Evolutionary conservation across 2,329 filamentous ascomycete species (phyloP).

Genomic region (Botrytis deweyae): DNA sequence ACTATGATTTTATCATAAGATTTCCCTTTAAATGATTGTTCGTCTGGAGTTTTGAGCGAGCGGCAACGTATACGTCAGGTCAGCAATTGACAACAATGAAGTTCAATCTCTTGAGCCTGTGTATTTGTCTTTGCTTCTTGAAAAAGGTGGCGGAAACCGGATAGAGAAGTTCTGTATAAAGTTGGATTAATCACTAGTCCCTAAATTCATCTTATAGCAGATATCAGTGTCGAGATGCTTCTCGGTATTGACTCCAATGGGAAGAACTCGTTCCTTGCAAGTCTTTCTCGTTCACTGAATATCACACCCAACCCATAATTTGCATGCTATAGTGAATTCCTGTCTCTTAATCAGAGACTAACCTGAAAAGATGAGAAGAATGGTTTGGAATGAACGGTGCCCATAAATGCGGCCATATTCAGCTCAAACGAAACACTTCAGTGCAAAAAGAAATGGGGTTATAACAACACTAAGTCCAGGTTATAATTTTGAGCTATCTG

Average conservation of each 20-base stretch:
- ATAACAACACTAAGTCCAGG: neutral
- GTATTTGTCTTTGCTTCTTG: neutral
- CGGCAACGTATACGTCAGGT: too few relatives aligned
- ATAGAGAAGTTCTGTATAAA: too few relatives aligned
- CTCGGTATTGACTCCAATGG: neutral
- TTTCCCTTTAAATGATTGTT: neutral
- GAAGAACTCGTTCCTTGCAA: neutral
- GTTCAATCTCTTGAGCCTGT: neutral
- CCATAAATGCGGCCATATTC: neutral
- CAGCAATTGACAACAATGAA: too few relatives aligned
- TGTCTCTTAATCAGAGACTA: neutral
- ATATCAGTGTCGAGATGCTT: neutral
- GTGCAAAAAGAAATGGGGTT: too few relatives aligned
- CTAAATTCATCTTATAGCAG: neutral
- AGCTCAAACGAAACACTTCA: neutral
- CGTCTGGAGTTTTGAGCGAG: neutral
- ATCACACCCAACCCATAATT: neutral
- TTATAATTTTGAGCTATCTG: neutral
- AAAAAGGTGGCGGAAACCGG: neutral
- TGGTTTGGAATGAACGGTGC: neutral
- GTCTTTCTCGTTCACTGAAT: accelerated
- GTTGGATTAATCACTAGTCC: neutral
- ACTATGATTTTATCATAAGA: neutral
- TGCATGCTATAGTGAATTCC: accelerated
- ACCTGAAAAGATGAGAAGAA: neutral